Conservation (phyloP, 1,139 yeast genomes). For the Blastobotrys apis region DNA sequence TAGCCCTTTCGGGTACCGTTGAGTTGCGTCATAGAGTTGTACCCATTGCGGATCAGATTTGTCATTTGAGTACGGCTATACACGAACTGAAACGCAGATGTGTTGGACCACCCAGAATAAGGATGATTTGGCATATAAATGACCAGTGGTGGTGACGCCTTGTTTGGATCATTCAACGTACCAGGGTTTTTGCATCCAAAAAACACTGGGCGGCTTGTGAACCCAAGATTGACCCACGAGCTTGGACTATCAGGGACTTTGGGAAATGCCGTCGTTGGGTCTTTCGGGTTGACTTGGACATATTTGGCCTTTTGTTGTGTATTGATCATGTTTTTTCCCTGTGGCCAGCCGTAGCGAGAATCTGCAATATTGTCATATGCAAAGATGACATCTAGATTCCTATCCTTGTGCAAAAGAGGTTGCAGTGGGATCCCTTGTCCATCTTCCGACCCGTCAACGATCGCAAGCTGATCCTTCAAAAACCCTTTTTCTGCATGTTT, state of each 20-base stretch:
- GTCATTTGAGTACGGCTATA: slow-evolving; percentile 57
- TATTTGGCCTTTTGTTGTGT: slow-evolving; percentile 51
- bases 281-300: slow-evolving; percentile 24
- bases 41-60: slow-evolving; percentile 71
- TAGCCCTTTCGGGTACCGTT: slow-evolving; percentile 68
- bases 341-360: slow-evolving; percentile 52
- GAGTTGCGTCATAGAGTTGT: slow-evolving; percentile 67
- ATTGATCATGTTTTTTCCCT: slow-evolving; percentile 62
- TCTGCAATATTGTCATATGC: slow-evolving; percentile 89
- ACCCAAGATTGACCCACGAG: slow-evolving; percentile 46
- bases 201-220: slow-evolving; percentile 57
- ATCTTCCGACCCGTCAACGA: slow-evolving; percentile 93
- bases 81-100: slow-evolving; percentile 64
- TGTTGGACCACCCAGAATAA: slow-evolving; percentile 61
- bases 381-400: slow-evolving; percentile 73
- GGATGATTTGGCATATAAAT: slow-evolving; percentile 79
- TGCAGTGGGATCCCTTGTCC: slow-evolving; percentile 70
- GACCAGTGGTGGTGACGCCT: slow-evolving; percentile 80
- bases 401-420: slow-evolving; percentile 66
- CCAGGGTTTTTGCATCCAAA: slow-evolving; percentile 64
- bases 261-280: slow-evolving; percentile 56
- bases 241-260: slow-evolving; percentile 68
- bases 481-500: neutral
- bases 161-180: slow-evolving; percentile 11
- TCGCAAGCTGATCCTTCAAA: slow-evolving; percentile 43